Evolutionary conservation across 106 monocot species (phyloP), one percentile per base, ranked within the genome.

Genomic region (Gastrodia elata): DNA sequence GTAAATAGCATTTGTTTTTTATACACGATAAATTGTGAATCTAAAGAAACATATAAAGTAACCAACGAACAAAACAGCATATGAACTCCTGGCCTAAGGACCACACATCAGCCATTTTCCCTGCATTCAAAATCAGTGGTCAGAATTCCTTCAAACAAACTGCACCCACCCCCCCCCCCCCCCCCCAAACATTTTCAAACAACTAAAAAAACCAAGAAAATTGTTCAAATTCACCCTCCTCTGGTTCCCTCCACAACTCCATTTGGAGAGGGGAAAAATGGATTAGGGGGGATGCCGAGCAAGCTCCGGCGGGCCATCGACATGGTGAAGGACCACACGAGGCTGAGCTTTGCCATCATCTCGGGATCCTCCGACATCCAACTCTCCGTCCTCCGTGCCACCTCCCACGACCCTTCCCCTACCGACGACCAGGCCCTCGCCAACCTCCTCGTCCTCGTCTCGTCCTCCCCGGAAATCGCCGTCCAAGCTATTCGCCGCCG

Each of bases 251-350:
- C 27, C 27, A 11, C 43, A 15, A 8, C 26, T 26, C 57, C 4
- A 8, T 25, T 8, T 46, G 18, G 1, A 58, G 3, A 25, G 57
- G 14, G 32, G 22, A 61, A 32, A n/a, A 27, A 61, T 26, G 32
- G 28, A 26, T 2, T 28, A 30, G 10, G 3, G 11, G 61, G 28
- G 22, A 91, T 91, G 91, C 79, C 88, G 36, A 76, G 77, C 83
- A 78, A 79, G 75, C 65, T 91, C 46, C 69, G 75, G 48, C 79
- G 82, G 44, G 82, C 86, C 7, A 41, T 91, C 64, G 76, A 79
- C 26, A 76, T 82, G 2, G 67, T 91, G 58, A 91, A 88, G 78
- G 91, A 91, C 74, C 82, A 82, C 48, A 83, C 91, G 2, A 88
- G 86, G 86, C 82, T 91, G 61, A 61, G 88, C 68, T 78, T 91